Base-by-base conservation (phyloP, 2,329 filamentous ascomycete genomes). In the Aspergillus sclerotialis region DNA sequence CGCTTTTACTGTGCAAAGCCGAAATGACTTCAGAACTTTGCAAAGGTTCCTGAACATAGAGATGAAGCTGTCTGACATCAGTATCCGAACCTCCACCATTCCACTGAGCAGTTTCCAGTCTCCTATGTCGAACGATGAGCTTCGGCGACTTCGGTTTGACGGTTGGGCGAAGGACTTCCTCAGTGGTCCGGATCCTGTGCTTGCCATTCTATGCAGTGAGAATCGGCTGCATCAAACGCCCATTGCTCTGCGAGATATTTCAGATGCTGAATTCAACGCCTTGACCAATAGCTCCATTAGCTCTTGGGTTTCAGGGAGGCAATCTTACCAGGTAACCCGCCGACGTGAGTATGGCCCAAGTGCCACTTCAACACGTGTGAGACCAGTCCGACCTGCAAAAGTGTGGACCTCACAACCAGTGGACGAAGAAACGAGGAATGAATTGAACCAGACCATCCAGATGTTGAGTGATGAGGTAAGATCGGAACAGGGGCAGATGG, bases 121-220 rank as follows among this genome's bases (percentile, higher is more conserved):
- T 6, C 75, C 76, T 0, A 50, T 85, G 4, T 63, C 73, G 1
- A 47, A 55, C 5, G 68, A 78, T 7, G 68, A 85, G 33, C 60
- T 87, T 36, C 51, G 33, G 39, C 50, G 26, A 38, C 78, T 59
- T 23, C 87, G 87, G 0, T 75, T 98, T 32, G 82, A 93, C 43
- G 80, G 82, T 2, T 94, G 84, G 65, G 80, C 87, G 1, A 70
- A 84, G 16, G 84, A 96, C 52, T 85, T 75, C 38, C 55, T 98
- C 5, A 73, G 80, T 21, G 92, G 90, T 0, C 93, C 93, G 0
- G 78, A 82, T 1, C 75, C 84, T 2, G 85, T 98, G 2, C 65
- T 96, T 21, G 82, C 86, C 5, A 92, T 94, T 83, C 74, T 98
- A 14, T 95, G 88, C 58, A 74, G 78, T 9, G 81, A 84, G 46